These are phyloP conservation scores for Populus euphratica DNA, from an alignment of 345 rosid species.

Conservation along the genomic window DNA sequence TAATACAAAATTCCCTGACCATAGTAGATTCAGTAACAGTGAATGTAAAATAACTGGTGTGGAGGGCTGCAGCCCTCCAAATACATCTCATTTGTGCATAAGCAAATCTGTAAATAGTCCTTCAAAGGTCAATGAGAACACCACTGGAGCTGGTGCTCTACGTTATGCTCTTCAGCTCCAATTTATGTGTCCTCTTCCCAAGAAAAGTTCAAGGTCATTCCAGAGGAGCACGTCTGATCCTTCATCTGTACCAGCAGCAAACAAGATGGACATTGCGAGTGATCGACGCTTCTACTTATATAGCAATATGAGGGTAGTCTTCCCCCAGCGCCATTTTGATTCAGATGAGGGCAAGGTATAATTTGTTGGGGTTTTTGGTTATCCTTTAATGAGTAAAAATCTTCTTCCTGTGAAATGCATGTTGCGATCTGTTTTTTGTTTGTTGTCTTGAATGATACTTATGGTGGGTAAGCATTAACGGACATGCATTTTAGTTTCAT, in stretches of 20 bases:
- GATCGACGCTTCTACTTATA: constrained; percentile 74
- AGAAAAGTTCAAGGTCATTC: constrained; percentile 15
- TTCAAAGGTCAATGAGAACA: constrained; percentile 14
- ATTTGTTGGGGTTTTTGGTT: background rate
- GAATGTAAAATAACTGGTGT: background rate
- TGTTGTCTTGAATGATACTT: background rate
- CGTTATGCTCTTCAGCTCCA: constrained; percentile 30
- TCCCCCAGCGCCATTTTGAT: constrained; percentile 93
- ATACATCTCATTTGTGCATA: background rate
- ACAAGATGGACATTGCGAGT: constrained; percentile 23
- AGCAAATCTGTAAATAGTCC: constrained; percentile 11
- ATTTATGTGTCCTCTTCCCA: constrained; percentile 17
- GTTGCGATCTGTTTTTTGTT: background rate
- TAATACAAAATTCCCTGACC: background rate
- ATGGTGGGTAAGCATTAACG: background rate
- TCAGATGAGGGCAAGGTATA: constrained; percentile 95
- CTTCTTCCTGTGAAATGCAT: background rate
- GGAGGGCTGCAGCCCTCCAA: constrained; percentile 14
- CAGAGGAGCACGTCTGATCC: constrained; percentile 24
- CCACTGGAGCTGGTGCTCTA: constrained; percentile 18
- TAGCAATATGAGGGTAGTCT: constrained; percentile 81
- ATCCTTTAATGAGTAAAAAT: background rate
- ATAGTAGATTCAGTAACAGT: background rate
- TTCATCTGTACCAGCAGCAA: constrained; percentile 11
- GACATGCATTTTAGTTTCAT: background rate